These are phyloP conservation scores for Macrocybe gigantea DNA, from an alignment of 768 basidiomycete genomes.

Conservation along the genomic window DNA sequence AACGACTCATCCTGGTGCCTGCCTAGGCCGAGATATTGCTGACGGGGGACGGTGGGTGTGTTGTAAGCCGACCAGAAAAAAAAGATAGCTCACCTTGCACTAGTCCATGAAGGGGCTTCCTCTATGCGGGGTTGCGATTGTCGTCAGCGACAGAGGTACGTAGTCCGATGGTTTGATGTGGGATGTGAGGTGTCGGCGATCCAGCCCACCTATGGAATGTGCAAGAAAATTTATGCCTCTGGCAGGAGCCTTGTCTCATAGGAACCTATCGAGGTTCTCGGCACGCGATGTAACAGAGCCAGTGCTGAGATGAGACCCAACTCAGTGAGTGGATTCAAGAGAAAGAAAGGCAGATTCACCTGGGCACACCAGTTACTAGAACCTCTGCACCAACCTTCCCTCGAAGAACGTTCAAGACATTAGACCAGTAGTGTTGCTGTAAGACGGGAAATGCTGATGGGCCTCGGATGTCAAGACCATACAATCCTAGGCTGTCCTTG, in stretches of 20 bases:
- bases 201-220: constrained; percentile 97
- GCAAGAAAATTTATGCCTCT: constrained; percentile 89
- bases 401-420: constrained; percentile 74
- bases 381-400: constrained; percentile 87
- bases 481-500: constrained; percentile 54
- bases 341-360: constrained; percentile 41
- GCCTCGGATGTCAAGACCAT: constrained; percentile 90
- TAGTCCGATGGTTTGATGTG: constrained; percentile 80
- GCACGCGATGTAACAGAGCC: constrained; percentile 85
- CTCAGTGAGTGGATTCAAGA: background rate
- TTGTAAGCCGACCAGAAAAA: no score
- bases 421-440: constrained; percentile 91
- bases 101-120: constrained; percentile 99
- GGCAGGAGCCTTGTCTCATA: constrained; percentile 60
- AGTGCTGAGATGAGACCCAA: constrained; percentile 46
- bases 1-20: constrained; percentile 37
- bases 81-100: constrained; percentile 65
- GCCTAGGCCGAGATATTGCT: constrained; percentile 92
- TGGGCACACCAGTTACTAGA: constrained; percentile 91
- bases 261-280: constrained; percentile 62
- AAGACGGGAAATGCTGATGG: constrained; percentile 77
- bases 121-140: constrained; percentile 88
- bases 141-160: constrained; percentile 80
- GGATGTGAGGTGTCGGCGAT: constrained; percentile 88
- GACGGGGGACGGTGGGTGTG: background rate